Conservation (phyloP, 306 rosid genomes). For the Vigna trinervia region DNA sequence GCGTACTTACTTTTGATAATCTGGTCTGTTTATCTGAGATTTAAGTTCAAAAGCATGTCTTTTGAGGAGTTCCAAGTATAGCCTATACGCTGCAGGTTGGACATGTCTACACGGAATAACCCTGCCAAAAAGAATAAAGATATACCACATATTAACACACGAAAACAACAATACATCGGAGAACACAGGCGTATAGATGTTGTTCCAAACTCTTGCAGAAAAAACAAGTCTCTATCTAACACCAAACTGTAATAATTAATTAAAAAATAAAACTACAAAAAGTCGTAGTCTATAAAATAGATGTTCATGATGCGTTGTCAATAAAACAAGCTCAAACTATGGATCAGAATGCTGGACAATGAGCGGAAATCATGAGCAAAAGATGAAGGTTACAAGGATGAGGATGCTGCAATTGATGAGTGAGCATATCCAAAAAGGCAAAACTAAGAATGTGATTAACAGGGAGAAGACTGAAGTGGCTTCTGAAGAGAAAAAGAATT, state of each 20-base stretch:
- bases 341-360: conserved; percentile 24
- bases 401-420: background rate
- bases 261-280: background rate
- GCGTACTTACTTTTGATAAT: conserved; percentile 79
- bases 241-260: background rate
- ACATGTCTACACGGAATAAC: conserved; percentile 79
- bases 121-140: conserved; percentile 55
- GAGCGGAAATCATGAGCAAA: background rate
- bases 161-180: conserved; percentile 28
- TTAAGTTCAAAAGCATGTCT: conserved; percentile 80
- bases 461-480: conserved; percentile 25
- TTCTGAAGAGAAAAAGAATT: background rate
- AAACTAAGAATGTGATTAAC: background rate
- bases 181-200: background rate
- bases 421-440: background rate
- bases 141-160: background rate
- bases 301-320: background rate
- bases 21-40: conserved; percentile 68
- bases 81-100: conserved; percentile 86
- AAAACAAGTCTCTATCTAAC: background rate
- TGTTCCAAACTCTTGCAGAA: background rate
- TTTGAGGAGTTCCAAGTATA: conserved; percentile 82
- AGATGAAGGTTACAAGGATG: conserved; percentile 8
- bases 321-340: background rate
- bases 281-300: background rate